These are phyloP conservation scores for Knufia fluminis DNA, from an alignment of 2,329 filamentous ascomycete species.

Conservation along the genomic window DNA sequence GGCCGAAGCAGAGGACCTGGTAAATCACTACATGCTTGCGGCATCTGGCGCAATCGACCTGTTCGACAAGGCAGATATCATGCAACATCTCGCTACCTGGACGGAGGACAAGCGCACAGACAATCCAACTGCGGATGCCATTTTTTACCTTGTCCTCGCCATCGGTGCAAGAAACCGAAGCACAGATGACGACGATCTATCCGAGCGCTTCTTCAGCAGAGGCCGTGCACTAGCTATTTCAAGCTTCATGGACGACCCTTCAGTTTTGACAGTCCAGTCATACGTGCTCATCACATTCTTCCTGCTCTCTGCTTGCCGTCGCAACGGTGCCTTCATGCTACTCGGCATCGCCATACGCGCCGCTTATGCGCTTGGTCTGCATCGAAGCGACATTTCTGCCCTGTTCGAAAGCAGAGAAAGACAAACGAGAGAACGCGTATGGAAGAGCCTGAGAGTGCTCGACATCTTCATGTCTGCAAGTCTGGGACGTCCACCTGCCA, in stretches of 20 bases:
- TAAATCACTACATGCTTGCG: conserved; percentile 37
- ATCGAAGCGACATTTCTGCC: conserved; percentile 44
- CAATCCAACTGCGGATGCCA: conserved; percentile 32
- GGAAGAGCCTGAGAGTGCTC: conserved; percentile 45
- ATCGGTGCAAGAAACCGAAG: conserved; percentile 37
- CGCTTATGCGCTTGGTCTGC: conserved; percentile 44
- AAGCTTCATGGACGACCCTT: conserved; percentile 41
- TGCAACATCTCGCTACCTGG: conserved; percentile 32
- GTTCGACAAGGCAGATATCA: conserved; percentile 38
- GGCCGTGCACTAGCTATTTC: conserved; percentile 38
- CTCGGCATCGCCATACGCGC: conserved; percentile 44
- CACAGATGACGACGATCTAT: conserved; percentile 31
- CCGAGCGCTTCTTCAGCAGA: conserved; percentile 41
- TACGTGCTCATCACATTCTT: conserved; percentile 44
- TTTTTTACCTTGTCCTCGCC: conserved; percentile 44
- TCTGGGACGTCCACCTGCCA: conserved; percentile 44
- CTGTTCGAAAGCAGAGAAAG: conserved; percentile 37
- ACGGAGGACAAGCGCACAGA: conserved; percentile 29
- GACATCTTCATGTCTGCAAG: conserved; percentile 45
- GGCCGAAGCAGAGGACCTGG: conserved; percentile 33
- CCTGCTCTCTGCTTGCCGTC: conserved; percentile 43
- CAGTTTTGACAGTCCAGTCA: conserved; percentile 42
- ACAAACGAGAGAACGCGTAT: conserved; percentile 39
- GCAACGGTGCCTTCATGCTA: conserved; percentile 45
- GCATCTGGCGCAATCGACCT: conserved; percentile 42